A percentile compares a stretch with the other conserved stretches of the same genome.
Evolutionary conservation across 139 green algal genomes (phyloP).

Genomic region (Chlorella sp.): DNA sequence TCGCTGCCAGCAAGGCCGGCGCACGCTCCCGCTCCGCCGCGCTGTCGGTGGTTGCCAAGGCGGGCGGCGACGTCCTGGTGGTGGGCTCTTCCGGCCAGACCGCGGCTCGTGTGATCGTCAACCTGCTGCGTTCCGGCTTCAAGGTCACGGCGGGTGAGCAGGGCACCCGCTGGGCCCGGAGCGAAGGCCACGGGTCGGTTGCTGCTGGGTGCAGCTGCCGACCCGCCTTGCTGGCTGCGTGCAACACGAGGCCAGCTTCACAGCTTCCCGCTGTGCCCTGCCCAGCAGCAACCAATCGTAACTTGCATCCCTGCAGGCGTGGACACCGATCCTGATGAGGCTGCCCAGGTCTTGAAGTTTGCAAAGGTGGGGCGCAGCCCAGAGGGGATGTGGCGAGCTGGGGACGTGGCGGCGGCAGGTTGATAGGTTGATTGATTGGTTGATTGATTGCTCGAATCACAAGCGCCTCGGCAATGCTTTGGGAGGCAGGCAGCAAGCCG

Average conservation of each 20-base stretch:
- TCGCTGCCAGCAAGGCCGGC: not conserved
- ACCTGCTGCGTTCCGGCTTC: conserved; percentile 42
- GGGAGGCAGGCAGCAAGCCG: too few species aligned
- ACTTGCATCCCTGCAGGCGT: conserved; percentile 5
- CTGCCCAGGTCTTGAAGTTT: conserved; percentile 38
- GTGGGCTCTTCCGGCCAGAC: conserved; percentile 40
- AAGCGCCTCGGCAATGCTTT: too few species aligned
- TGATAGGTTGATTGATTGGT: too few species aligned
- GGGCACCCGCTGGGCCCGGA: not conserved
- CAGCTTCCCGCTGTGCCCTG: not conserved
- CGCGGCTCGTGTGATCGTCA: conserved; percentile 36
- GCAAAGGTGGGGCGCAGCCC: conserved; percentile 9
- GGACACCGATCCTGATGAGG: conserved; percentile 15
- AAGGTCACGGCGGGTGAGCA: conserved; percentile 50
- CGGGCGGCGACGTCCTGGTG: conserved; percentile 28
- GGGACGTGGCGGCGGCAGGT: too few species aligned
- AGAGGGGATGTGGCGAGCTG: not conserved
- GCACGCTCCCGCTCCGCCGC: not conserved
- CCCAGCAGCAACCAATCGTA: not conserved
- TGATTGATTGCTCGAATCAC: too few species aligned
- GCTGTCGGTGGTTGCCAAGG: not conserved
- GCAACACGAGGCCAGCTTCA: too few species aligned
- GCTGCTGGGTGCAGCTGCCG: not conserved
- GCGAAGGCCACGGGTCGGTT: too few species aligned
- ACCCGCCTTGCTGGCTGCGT: too few species aligned